Percentiles rank a stretch among this genome's conserved stretches.
phyloP scores from a whole-genome alignment of 75 land plant genomes.

The Adiantum capillusveneris region DNA sequence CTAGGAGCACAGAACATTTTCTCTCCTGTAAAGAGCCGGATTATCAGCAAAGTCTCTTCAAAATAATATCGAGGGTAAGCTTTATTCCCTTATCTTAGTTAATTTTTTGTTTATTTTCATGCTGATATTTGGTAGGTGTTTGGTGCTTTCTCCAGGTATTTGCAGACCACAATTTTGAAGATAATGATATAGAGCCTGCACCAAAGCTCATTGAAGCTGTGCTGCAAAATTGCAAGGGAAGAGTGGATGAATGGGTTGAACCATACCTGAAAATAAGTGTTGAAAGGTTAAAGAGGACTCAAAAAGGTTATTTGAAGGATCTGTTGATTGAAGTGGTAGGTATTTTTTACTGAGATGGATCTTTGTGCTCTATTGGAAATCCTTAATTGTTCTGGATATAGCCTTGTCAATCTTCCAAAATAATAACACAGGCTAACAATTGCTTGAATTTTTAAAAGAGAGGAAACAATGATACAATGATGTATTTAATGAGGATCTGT shows the following conservation, averaged over 20 bases:
- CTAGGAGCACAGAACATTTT: conserved; percentile 89
- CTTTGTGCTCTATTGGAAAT: no score
- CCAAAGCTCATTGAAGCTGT: conserved; percentile 97
- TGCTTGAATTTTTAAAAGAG: no score
- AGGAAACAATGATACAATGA: no score
- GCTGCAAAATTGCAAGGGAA: conserved; percentile 90
- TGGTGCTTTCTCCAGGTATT: conserved; percentile 45
- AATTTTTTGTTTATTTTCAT: background rate
- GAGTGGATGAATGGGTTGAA: conserved; percentile 96
- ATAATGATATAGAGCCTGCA: conserved; percentile 87
- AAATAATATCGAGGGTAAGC: conserved; percentile 70
- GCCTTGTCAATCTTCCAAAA: no score
- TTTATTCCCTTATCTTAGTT: background rate
- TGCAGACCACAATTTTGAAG: conserved; percentile 80
- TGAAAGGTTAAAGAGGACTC: conserved; percentile 63
- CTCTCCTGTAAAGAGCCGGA: conserved; percentile 92
- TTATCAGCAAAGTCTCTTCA: conserved; percentile 95
- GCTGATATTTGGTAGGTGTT: background rate
- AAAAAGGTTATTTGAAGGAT: conserved; percentile 71
- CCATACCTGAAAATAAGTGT: conserved; percentile 81
- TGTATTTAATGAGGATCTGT: no score
- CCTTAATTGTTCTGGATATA: no score
- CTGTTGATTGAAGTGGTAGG: conserved; percentile 91
- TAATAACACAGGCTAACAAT: no score
- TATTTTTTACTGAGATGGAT: no score